Percentiles rank a stretch among this genome's conserved stretches.
These are phyloP conservation scores for Nigrospora oryzae DNA, from an alignment of 2,329 filamentous ascomycete genomes.

Conservation along the genomic window DNA sequence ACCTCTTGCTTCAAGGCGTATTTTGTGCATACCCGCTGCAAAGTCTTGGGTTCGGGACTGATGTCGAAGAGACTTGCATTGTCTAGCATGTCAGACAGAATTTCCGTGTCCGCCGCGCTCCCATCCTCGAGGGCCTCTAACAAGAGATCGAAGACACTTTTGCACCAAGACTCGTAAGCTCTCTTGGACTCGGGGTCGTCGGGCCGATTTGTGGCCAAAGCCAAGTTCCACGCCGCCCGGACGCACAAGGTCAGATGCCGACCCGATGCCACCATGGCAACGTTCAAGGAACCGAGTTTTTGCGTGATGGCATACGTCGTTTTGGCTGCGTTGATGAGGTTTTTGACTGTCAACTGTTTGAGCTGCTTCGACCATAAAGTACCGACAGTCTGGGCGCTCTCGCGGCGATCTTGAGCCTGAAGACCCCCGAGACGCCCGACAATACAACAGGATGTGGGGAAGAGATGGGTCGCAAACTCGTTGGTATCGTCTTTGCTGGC, in stretches of 20 bases:
- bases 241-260: slow-evolving; percentile 25
- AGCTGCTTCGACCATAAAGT: slow-evolving; percentile 35
- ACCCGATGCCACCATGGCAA: slow-evolving; percentile 29
- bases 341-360: slow-evolving; percentile 38
- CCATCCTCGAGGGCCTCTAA: slow-evolving; percentile 11
- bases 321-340: slow-evolving; percentile 42
- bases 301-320: slow-evolving; percentile 34
- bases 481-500: slow-evolving; percentile 36
- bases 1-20: slow-evolving; percentile 15
- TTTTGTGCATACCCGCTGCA: slow-evolving; percentile 21
- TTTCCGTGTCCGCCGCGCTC: slow-evolving; percentile 9
- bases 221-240: slow-evolving; percentile 31
- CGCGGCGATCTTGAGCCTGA: too few species aligned
- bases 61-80: slow-evolving; percentile 23
- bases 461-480: slow-evolving; percentile 40
- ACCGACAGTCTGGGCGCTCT: slow-evolving; percentile 9
- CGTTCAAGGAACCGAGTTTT: slow-evolving; percentile 30
- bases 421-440: slow-evolving; percentile 30
- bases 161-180: slow-evolving; percentile 17
- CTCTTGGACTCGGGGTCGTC: slow-evolving; percentile 18
- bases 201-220: slow-evolving; percentile 14
- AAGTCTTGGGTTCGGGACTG: slow-evolving; percentile 19
- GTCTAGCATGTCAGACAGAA: slow-evolving; percentile 21
- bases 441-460: slow-evolving; percentile 27
- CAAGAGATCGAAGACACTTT: slow-evolving; percentile 14